phyloP scores from a whole-genome alignment of 73 alveolate species.

The Tetrahymena thermophila region DNA sequence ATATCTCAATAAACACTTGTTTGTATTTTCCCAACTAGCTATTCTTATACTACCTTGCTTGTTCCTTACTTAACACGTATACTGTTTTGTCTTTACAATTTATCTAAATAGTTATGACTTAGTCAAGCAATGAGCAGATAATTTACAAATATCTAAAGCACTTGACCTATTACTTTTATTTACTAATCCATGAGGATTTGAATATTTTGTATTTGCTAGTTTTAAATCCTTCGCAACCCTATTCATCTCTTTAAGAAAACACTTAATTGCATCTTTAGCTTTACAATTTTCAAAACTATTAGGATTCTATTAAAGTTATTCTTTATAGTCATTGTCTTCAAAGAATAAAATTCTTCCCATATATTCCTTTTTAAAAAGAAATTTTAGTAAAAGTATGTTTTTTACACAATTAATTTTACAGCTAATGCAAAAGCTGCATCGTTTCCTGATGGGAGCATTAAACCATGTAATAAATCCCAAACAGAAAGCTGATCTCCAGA shows the following conservation, averaged over 20 bases:
- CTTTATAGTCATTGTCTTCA: neutral
- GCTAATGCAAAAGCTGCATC: slow-evolving; percentile 45
- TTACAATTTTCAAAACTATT: slow-evolving; percentile 5
- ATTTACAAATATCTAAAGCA: slow-evolving; percentile 66
- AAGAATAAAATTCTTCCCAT: neutral
- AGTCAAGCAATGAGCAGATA: slow-evolving; percentile 50
- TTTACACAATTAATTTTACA: slow-evolving; percentile 53
- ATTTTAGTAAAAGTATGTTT: neutral
- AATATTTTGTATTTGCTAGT: slow-evolving; percentile 59
- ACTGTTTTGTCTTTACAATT: slow-evolving; percentile 18
- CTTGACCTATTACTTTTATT: slow-evolving; percentile 58
- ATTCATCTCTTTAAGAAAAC: slow-evolving; percentile 73
- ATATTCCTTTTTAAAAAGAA: neutral
- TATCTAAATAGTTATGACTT: slow-evolving; percentile 22
- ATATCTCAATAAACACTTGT: slow-evolving; percentile 31
- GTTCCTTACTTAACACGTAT: slow-evolving; percentile 21
- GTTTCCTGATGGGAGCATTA: slow-evolving; percentile 45
- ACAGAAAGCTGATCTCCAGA: slow-evolving; percentile 69
- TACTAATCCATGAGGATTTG: slow-evolving; percentile 81
- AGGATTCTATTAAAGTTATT: neutral
- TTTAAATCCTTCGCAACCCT: slow-evolving; percentile 63
- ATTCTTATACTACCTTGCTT: slow-evolving; percentile 22
- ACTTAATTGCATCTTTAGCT: slow-evolving; percentile 35
- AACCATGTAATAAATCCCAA: slow-evolving; percentile 68
- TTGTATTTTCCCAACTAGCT: slow-evolving; percentile 47